These are phyloP conservation scores for Fraxinus americana DNA, from an alignment of 257 asterid genomes.

Conservation along the genomic window DNA sequence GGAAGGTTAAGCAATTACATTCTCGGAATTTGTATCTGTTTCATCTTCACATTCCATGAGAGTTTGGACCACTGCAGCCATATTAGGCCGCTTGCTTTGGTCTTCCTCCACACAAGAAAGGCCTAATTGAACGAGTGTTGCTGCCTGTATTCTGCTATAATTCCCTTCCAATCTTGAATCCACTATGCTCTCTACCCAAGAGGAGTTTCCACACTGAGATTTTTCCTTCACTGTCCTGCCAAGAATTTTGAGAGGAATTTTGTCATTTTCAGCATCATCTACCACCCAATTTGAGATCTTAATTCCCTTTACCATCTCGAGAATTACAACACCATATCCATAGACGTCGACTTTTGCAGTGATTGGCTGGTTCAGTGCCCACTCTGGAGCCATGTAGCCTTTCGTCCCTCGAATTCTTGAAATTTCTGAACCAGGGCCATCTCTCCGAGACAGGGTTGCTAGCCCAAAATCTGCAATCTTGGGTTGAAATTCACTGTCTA, in stretches of 20 bases:
- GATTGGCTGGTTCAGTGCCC: conserved; percentile 19
- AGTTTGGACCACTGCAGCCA: conserved; percentile 11
- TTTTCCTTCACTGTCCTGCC: conserved; percentile 7
- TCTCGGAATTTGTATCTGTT: neutral
- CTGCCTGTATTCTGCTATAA: neutral
- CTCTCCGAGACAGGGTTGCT: conserved; percentile 6
- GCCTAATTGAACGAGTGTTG: neutral
- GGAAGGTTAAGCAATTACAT: neutral
- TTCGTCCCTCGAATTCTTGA: conserved; percentile 20
- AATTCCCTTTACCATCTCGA: conserved; percentile 14
- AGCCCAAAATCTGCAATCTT: too few relatives aligned
- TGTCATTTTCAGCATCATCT: neutral
- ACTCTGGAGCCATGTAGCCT: conserved; percentile 25
- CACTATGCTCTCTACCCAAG: conserved; percentile 13
- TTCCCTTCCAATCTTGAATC: conserved; percentile 4
- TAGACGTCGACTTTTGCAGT: conserved; percentile 21
- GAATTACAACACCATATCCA: conserved; percentile 15
- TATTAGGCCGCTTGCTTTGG: neutral
- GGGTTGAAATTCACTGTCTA: too few relatives aligned
- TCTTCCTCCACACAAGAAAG: conserved; percentile 23
- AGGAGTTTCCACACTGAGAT: neutral
- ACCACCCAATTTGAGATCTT: conserved; percentile 1
- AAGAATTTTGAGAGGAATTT: neutral
- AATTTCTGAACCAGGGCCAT: conserved; percentile 1
- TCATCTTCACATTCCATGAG: conserved; percentile 2